Conservation (phyloP, 139 green algal genomes). For the Zygnema cylindricum region DNA sequence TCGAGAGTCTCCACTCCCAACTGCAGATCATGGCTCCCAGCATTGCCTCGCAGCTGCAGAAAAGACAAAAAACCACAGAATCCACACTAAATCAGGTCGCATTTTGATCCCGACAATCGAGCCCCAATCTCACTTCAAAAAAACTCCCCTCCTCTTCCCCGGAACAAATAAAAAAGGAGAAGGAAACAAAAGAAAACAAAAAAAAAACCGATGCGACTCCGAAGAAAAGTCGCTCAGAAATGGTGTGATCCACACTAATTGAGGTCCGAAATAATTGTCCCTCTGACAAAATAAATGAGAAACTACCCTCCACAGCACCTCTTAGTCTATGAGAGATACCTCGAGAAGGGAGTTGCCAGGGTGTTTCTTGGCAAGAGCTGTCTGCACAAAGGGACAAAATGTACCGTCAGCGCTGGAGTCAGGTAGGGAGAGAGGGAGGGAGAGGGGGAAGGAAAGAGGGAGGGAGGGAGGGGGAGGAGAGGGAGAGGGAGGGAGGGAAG, state of each 20-base stretch:
- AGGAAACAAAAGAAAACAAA: background rate
- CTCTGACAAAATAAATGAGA: background rate
- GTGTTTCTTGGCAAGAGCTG: slow-evolving; percentile 66
- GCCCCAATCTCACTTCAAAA: background rate
- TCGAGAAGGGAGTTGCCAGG: slow-evolving; percentile 84
- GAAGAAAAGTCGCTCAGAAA: too few species aligned
- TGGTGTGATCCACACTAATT: too few species aligned
- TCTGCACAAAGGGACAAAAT: slow-evolving; percentile 59
- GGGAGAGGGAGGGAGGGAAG: background rate
- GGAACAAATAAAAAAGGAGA: too few species aligned
- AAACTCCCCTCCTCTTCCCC: background rate
- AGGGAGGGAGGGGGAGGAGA: slow-evolving; percentile 66
- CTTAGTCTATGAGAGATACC: too few species aligned
- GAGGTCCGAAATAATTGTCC: background rate
- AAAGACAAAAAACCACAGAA: background rate
- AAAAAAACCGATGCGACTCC: background rate
- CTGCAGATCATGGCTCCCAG: slow-evolving; percentile 89
- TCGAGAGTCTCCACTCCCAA: slow-evolving; percentile 76
- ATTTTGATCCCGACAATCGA: too few species aligned
- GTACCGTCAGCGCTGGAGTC: background rate
- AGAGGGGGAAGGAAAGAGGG: background rate
- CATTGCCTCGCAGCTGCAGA: slow-evolving; percentile 83
- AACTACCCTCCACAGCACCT: slow-evolving; percentile 21
- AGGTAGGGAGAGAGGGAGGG: background rate
- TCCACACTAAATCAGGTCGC: background rate